These are phyloP conservation scores for Chrysosporium keratinophilum DNA, from an alignment of 2,329 filamentous ascomycete genomes.

Conservation along the genomic window DNA sequence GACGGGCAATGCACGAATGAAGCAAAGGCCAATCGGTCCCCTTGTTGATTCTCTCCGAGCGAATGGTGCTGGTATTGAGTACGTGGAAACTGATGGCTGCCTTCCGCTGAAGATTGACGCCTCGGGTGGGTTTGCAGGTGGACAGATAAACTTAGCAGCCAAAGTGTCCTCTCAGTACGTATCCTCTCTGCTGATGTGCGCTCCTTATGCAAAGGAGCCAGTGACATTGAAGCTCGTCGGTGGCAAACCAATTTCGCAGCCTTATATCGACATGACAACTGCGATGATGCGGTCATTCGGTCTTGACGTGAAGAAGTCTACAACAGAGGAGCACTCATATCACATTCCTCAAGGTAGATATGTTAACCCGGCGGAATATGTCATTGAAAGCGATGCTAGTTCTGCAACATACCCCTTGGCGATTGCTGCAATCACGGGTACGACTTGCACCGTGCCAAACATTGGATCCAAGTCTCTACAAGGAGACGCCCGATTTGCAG, in stretches of 20 bases:
- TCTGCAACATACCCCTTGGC: slow-evolving; percentile 94
- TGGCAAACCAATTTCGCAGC: slow-evolving; percentile 94
- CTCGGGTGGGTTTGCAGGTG: slow-evolving; percentile 71
- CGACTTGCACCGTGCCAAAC: slow-evolving; percentile 90
- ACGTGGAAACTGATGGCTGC: slow-evolving; percentile 71
- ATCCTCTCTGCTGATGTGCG: slow-evolving; percentile 91
- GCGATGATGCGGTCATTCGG: slow-evolving; percentile 95
- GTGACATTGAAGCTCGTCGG: slow-evolving; percentile 84
- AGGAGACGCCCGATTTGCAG: slow-evolving; percentile 86
- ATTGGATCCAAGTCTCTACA: slow-evolving; percentile 88
- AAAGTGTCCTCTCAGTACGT: slow-evolving; percentile 99
- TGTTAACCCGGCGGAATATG: slow-evolving; percentile 72
- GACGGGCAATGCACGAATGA: slow-evolving; percentile 94
- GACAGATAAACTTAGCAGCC: slow-evolving; percentile 80
- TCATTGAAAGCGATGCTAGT: slow-evolving; percentile 93
- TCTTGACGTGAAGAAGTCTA: slow-evolving; percentile 64
- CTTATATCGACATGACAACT: slow-evolving; percentile 98
- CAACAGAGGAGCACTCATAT: slow-evolving; percentile 78
- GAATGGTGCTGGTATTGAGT: slow-evolving; percentile 81
- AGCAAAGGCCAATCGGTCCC: slow-evolving; percentile 83
- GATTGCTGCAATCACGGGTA: slow-evolving; percentile 89
- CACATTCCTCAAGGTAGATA: slow-evolving; percentile 81
- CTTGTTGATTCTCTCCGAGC: slow-evolving; percentile 78
- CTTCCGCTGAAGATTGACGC: slow-evolving; percentile 75
- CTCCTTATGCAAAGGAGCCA: slow-evolving; percentile 88